Evolutionary conservation across 148 eudicot genomes (phyloP).

Genomic region (Vaccinium vitisidaea): DNA sequence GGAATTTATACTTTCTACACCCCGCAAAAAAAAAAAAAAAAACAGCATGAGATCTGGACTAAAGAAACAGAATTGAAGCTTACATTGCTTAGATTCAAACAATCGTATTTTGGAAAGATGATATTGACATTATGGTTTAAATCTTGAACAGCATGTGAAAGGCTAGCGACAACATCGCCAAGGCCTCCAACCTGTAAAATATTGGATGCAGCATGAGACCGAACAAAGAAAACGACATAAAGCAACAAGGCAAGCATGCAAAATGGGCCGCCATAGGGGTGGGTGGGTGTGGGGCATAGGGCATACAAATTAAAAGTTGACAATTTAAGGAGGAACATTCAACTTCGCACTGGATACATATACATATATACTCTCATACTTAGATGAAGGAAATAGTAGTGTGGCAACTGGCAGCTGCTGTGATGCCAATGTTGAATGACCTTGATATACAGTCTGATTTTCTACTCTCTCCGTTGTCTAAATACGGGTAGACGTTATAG

Average conservation of each 20-base stretch:
- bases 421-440: not conserved
- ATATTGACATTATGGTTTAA: constrained; percentile 84
- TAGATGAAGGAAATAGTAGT: not conserved
- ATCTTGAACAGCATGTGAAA: constrained; percentile 97
- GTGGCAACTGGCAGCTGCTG: not conserved
- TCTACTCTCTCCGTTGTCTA: constrained; percentile 8
- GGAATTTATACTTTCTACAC: not conserved
- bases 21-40: not conserved
- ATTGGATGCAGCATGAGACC: constrained; percentile 5
- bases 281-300: not conserved
- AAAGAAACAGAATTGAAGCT: constrained; percentile 36
- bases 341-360: not conserved
- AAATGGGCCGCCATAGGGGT: not conserved
- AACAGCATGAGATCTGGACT: not conserved
- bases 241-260: not conserved
- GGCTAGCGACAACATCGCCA: constrained; percentile 98
- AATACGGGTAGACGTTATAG: not conserved
- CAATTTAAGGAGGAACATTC: not conserved
- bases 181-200: constrained; percentile 94
- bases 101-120: constrained; percentile 89
- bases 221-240: not conserved
- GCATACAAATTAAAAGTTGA: not conserved
- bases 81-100: constrained; percentile 77
- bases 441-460: not conserved
- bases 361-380: not conserved